Evolutionary conservation across 805 yeast genomes (phyloP).

Genomic region (Ogataea pini): DNA sequence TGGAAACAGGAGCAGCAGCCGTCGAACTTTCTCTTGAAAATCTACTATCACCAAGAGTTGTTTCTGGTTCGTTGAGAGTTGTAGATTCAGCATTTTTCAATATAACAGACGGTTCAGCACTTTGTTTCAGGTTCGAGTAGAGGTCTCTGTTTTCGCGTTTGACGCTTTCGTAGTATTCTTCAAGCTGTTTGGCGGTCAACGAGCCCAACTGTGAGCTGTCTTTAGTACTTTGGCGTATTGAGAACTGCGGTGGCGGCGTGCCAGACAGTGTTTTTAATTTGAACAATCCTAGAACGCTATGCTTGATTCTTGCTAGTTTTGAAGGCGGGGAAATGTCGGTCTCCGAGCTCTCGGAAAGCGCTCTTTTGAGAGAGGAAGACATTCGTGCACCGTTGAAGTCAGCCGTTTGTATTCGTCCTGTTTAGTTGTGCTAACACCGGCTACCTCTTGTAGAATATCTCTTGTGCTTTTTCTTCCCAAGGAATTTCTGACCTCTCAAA

Average conservation of each 20-base stretch:
- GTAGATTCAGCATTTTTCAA: slow-evolving; percentile 18
- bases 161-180: slow-evolving; percentile 30
- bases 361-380: slow-evolving; percentile 19
- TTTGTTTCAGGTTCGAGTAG: slow-evolving; percentile 18
- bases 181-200: slow-evolving; percentile 31
- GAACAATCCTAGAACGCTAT: slow-evolving; percentile 14
- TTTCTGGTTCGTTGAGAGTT: slow-evolving; percentile 9
- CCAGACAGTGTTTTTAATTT: not conserved
- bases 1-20: not conserved
- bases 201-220: slow-evolving; percentile 13
- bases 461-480: not conserved
- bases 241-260: not conserved
- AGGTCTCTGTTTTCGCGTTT: slow-evolving; percentile 25
- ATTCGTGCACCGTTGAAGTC: not conserved
- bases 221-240: not conserved
- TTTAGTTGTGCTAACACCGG: not conserved
- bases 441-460: not conserved
- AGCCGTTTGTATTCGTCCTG: not conserved
- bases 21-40: not conserved
- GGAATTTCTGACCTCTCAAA: slow-evolving; percentile 8
- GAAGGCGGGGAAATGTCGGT: slow-evolving; percentile 14
- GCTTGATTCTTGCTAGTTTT: slow-evolving; percentile 20
- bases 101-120: slow-evolving; percentile 3
- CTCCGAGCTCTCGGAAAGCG: slow-evolving; percentile 13
- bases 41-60: not conserved